Base-by-base conservation (phyloP, 2,329 filamentous ascomycete species). In the Graphilbum sp. region DNA sequence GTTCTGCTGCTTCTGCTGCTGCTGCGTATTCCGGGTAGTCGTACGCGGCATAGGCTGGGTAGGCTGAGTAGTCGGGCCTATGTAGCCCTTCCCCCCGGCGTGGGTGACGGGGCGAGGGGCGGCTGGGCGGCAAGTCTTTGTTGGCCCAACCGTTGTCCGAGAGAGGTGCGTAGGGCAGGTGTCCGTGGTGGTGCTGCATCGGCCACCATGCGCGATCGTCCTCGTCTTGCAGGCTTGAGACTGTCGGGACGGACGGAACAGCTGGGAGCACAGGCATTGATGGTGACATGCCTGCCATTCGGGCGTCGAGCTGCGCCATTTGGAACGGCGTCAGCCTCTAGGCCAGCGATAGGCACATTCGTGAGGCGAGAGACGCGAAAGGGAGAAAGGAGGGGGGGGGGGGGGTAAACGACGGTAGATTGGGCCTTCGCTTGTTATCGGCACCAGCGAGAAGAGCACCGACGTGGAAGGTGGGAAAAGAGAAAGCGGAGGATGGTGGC, bases 251-350 rank as follows among this genome's bases (percentile, higher is more conserved):
- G 10, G 27, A 29, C 11, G 10, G 15, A 5, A n/a, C 27, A 10
- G 27, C 10, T 13, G 27, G 27, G 13, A n/a, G 27, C 11, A 13
- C 13, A 5, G 27, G 27, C 6, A 15, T 12, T 29, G 10, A 6
- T 29, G 27, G 27, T 15, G 15, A 12, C 27, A 29, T 6, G 44
- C 49, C 41, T 15, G 41, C 48, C 33, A 45, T 46, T 44, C 45
- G 44, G 41, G 49, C 44, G 40, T 50, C 45, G 36, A 47, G 43
- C 40, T 50, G 49, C 41, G 52, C 52, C 51, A 57, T 57, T 55
- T 54, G 51, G 50, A 45, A 42, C 43, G 43, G 41, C 40, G 46
- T 47, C 45, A 51, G 51, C 50, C 50, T 43, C 41, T 41, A 30
- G 37, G 32, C 32, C 36, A 42, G 42, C 31, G 41, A 40, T 35